A percentile compares a stretch with the other conserved stretches of the same genome.
phyloP scores from a whole-genome alignment of 441 rosid genomes.

The Corymbia citriodora region DNA sequence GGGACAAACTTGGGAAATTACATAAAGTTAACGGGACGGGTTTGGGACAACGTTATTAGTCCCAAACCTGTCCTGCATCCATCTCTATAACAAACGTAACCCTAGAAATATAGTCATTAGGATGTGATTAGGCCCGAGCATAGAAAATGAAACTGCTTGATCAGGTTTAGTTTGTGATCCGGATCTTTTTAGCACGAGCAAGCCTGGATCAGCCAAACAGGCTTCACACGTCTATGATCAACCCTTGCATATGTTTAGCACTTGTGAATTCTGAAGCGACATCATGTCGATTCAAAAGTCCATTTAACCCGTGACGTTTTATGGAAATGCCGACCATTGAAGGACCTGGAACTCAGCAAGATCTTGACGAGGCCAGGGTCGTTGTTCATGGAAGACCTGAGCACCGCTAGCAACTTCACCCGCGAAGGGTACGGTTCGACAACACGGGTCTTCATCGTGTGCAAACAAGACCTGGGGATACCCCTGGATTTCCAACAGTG shows the following conservation, averaged over 20 bases:
- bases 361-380: constrained; percentile 34
- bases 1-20: not conserved
- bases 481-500: constrained; percentile 26
- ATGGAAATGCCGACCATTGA: not conserved
- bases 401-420: constrained; percentile 20
- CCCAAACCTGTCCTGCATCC: not conserved
- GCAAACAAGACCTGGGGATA: constrained; percentile 30
- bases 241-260: not conserved
- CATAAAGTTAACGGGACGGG: not conserved
- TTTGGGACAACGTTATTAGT: not conserved
- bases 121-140: not conserved
- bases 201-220: not conserved
- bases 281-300: not conserved
- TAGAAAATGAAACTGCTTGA: not conserved
- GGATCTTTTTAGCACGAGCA: not conserved
- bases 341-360: constrained; percentile 51
- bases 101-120: not conserved
- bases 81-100: not conserved
- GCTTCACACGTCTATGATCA: not conserved
- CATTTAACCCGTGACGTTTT: not conserved
- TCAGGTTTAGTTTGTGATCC: not conserved
- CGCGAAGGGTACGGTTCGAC: constrained; percentile 31
- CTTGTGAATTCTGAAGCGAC: not conserved
- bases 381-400: constrained; percentile 25
- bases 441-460: constrained; percentile 28